Evolutionary conservation across 352 stramenopile genomes (phyloP).

Genomic region (Globisporangium ultimum): DNA sequence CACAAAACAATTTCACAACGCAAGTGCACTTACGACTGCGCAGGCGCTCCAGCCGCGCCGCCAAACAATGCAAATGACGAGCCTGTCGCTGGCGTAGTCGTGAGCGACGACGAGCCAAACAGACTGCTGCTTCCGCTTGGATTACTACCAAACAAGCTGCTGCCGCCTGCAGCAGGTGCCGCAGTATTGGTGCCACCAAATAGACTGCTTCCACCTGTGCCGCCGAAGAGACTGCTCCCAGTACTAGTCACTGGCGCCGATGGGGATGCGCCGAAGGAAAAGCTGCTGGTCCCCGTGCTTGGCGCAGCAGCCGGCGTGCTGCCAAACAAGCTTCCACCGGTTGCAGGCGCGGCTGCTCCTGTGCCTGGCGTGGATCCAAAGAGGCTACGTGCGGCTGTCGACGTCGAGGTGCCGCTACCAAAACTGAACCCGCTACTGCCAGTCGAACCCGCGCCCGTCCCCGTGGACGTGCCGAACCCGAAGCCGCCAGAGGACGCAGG

Average conservation of each 20-base stretch:
- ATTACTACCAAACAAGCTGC: conserved; percentile 7
- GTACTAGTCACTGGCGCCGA: neutral
- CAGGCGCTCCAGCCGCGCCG: neutral
- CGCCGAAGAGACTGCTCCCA: conserved; percentile 21
- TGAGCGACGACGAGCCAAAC: neutral
- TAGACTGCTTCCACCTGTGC: conserved; percentile 16
- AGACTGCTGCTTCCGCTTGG: neutral
- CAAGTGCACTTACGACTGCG: conserved; percentile 11
- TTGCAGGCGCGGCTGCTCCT: neutral
- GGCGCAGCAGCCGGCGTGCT: conserved; percentile 8
- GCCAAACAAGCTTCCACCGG: conserved; percentile 21
- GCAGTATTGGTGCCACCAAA: conserved; percentile 9
- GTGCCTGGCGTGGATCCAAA: conserved; percentile 18
- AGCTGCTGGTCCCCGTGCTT: conserved; percentile 11
- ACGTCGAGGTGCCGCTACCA: neutral
- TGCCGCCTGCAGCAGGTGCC: conserved; percentile 9
- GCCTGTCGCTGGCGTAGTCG: conserved; percentile 1
- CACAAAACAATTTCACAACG: conserved; percentile 1
- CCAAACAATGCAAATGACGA: conserved; percentile 22
- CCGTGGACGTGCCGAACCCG: neutral
- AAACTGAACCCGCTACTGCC: conserved; percentile 4
- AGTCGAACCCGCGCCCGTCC: neutral
- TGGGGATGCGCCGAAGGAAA: conserved; percentile 16
- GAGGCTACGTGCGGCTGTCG: conserved; percentile 16
- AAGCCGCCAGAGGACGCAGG: conserved; percentile 7